phyloP scores from a whole-genome alignment of 768 basidiomycete genomes.

The Tylopilus cervinicoccineus region DNA sequence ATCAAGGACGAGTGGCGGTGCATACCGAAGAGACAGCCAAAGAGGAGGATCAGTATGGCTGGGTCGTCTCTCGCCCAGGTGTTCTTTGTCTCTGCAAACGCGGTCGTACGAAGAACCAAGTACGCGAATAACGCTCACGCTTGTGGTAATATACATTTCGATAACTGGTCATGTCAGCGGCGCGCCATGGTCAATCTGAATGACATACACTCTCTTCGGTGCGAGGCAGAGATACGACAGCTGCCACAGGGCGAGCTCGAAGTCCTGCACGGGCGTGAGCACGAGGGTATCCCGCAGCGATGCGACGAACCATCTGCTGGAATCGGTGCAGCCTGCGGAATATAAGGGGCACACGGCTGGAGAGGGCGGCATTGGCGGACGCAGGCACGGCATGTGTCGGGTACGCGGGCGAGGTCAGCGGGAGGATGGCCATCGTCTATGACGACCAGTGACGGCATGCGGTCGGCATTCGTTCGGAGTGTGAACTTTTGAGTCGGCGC shows the following conservation, averaged over 20 bases:
- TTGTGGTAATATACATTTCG: slow-evolving; percentile 98
- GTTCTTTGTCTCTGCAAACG: slow-evolving; percentile 84
- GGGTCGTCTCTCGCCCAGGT: slow-evolving; percentile 98
- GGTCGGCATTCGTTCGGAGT: slow-evolving; percentile 22
- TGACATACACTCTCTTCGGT: slow-evolving; percentile 80
- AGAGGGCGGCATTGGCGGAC: slow-evolving; percentile 17
- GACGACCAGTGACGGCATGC: slow-evolving; percentile 14
- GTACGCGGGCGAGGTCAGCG: slow-evolving; percentile 27
- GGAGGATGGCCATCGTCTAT: slow-evolving; percentile 29
- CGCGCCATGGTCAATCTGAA: neutral
- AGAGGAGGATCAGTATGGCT: slow-evolving; percentile 85
- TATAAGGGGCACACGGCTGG: slow-evolving; percentile 70
- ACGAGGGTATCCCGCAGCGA: neutral
- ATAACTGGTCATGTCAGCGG: slow-evolving; percentile 49
- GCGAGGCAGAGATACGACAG: slow-evolving; percentile 90
- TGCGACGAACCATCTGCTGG: slow-evolving; percentile 72
- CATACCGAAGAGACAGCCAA: slow-evolving; percentile 69
- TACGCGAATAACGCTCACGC: slow-evolving; percentile 47
- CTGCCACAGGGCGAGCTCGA: slow-evolving; percentile 96
- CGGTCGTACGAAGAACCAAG: neutral
- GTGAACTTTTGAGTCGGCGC: slow-evolving; percentile 15
- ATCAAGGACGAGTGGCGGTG: neutral
- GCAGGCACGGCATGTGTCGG: slow-evolving; percentile 17
- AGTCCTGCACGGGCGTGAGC: slow-evolving; percentile 58
- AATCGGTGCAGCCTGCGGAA: slow-evolving; percentile 77